Conservation (phyloP, 129 eudicot genomes). For the Apium graveolens region DNA sequence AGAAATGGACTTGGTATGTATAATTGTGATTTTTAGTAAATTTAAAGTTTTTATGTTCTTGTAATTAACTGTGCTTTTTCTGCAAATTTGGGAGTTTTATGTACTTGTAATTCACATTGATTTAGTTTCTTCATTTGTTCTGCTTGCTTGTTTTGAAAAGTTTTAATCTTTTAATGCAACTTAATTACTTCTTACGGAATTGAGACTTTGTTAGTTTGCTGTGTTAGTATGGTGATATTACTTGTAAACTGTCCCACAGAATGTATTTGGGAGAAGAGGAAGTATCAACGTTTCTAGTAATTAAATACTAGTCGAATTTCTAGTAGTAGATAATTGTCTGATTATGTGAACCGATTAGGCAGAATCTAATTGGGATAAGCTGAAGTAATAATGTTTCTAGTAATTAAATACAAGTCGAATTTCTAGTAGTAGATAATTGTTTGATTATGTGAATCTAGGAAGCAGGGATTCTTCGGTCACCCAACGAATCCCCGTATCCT, state of each 20-base stretch:
- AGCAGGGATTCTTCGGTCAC: too few species aligned
- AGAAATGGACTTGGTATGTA: slow-evolving; percentile 73
- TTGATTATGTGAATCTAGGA: background rate
- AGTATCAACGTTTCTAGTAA: too few species aligned
- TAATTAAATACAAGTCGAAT: background rate
- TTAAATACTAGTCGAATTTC: background rate
- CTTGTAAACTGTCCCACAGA: background rate
- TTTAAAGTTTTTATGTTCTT: background rate
- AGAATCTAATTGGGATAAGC: background rate
- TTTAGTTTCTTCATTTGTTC: background rate
- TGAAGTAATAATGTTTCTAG: too few species aligned
- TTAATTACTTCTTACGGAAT: background rate
- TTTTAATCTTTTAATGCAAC: background rate
- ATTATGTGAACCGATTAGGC: too few species aligned
- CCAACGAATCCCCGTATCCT: too few species aligned
- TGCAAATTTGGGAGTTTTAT: too few species aligned
- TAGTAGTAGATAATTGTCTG: background rate
- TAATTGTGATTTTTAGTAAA: background rate
- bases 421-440: background rate
- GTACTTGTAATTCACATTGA: too few species aligned
- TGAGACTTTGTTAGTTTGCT: background rate
- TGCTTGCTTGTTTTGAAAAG: background rate
- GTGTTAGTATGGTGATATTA: background rate
- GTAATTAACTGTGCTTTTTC: too few species aligned
- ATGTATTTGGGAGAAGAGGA: background rate